Conservation (phyloP, 2,329 filamentous ascomycete genomes). For the Aspergillus vadensis region DNA sequence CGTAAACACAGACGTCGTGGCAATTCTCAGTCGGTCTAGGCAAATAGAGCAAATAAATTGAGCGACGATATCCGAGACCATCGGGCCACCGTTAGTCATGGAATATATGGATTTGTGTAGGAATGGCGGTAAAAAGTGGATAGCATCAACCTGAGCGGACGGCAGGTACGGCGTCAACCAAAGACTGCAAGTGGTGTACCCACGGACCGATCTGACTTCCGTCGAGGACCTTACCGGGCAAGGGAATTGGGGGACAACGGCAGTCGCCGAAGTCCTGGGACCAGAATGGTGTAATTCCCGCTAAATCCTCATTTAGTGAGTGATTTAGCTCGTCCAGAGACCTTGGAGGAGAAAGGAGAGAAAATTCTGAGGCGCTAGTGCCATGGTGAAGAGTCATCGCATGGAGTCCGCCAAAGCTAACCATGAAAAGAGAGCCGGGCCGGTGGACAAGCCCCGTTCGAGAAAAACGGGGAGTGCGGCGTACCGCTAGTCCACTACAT, state of each 20-base stretch:
- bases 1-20: neutral
- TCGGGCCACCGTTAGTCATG: neutral
- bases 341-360: slow-evolving; percentile 3
- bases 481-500: neutral
- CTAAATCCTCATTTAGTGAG: neutral
- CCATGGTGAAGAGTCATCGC: slow-evolving; percentile 5
- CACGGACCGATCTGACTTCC: slow-evolving; percentile 1
- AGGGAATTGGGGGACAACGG: neutral
- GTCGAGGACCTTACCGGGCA: slow-evolving; percentile 1
- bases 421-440: slow-evolving; percentile 1
- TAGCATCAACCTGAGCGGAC: neutral
- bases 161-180: slow-evolving; percentile 1
- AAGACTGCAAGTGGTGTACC: neutral
- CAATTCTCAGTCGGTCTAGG: neutral
- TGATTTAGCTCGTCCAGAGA: neutral
- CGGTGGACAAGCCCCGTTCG: neutral
- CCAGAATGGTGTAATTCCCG: neutral
- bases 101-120: neutral
- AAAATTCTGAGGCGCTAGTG: slow-evolving; percentile 12
- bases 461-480: neutral
- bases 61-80: neutral
- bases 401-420: slow-evolving; percentile 1
- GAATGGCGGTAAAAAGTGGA: neutral
- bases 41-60: neutral
- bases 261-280: slow-evolving; percentile 9